A percentile compares a stretch with the other conserved stretches of the same genome.
Conservation (phyloP, 768 basidiomycete species). For the Exsudoporus frostii region DNA sequence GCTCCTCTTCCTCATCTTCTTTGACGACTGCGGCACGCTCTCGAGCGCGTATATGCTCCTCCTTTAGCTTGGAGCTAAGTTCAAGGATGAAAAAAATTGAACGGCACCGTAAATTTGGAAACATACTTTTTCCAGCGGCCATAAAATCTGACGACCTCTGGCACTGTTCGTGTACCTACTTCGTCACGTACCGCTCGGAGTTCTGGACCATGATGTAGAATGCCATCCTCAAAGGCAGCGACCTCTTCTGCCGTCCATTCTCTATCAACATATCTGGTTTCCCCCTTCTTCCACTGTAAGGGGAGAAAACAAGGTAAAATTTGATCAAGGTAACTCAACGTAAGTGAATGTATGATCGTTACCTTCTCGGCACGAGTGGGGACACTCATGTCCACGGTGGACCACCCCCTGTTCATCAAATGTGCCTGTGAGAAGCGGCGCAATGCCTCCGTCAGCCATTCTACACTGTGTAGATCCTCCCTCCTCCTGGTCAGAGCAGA, state of each 20-base stretch:
- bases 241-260: constrained; percentile 71
- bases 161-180: constrained; percentile 62
- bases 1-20: constrained; percentile 27
- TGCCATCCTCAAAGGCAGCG: constrained; percentile 73
- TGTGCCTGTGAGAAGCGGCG: constrained; percentile 71
- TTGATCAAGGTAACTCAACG: constrained; percentile 9
- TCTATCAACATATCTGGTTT: constrained; percentile 63
- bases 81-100: constrained; percentile 9
- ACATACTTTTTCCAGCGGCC: constrained; percentile 82
- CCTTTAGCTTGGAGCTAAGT: constrained; percentile 59
- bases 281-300: constrained; percentile 68
- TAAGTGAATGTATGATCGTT: constrained; percentile 8
- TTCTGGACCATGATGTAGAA: constrained; percentile 71
- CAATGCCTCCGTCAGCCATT: constrained; percentile 77
- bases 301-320: constrained; percentile 2
- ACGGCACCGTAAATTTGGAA: not conserved
- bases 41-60: constrained; percentile 58
- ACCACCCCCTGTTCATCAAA: constrained; percentile 51
- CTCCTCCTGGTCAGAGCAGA: constrained; percentile 49
- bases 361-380: constrained; percentile 66
- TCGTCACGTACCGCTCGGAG: constrained; percentile 76
- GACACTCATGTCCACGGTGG: constrained; percentile 61
- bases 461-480: constrained; percentile 59
- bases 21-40: constrained; percentile 33
- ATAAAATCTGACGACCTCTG: constrained; percentile 81